Percentiles rank a stretch among this genome's conserved stretches.
Evolutionary conservation across 805 yeast genomes (phyloP).

Genomic region (Candida endomychidarum): DNA sequence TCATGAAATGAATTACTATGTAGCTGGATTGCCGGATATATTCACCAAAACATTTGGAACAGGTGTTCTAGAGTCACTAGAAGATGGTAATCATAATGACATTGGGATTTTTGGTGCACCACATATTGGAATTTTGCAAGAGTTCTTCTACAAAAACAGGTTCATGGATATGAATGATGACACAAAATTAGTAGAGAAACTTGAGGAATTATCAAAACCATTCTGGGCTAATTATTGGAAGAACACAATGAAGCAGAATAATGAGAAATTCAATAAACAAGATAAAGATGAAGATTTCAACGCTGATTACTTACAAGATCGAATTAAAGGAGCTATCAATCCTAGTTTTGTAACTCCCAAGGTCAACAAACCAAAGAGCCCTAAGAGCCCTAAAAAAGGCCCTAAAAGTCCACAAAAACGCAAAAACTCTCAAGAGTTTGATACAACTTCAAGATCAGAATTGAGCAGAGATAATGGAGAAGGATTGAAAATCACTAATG

Average conservation of each 20-base stretch:
- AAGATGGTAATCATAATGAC: conserved; percentile 18
- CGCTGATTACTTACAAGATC: conserved; percentile 11
- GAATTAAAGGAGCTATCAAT: conserved; percentile 9
- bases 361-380: background rate
- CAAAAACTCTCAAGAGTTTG: conserved; percentile 4
- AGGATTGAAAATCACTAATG: conserved; percentile 22
- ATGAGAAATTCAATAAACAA: conserved; percentile 37
- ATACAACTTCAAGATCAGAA: conserved; percentile 11
- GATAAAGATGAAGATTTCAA: conserved; percentile 20
- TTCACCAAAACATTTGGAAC: conserved; percentile 45
- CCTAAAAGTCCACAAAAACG: conserved; percentile 2
- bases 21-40: conserved; percentile 43
- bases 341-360: background rate
- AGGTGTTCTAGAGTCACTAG: conserved; percentile 30
- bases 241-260: conserved; percentile 34
- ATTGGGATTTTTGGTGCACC: conserved; percentile 59
- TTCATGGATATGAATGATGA: conserved; percentile 33
- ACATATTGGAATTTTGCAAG: conserved; percentile 52
- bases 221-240: conserved; percentile 61
- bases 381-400: conserved; percentile 1
- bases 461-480: conserved; percentile 20
- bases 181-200: conserved; percentile 27
- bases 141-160: conserved; percentile 53
- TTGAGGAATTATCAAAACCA: conserved; percentile 33
- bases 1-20: conserved; percentile 66